Evolutionary conservation across 2,329 filamentous ascomycete genomes (phyloP).

Genomic region (Aquanectria penicillioides): DNA sequence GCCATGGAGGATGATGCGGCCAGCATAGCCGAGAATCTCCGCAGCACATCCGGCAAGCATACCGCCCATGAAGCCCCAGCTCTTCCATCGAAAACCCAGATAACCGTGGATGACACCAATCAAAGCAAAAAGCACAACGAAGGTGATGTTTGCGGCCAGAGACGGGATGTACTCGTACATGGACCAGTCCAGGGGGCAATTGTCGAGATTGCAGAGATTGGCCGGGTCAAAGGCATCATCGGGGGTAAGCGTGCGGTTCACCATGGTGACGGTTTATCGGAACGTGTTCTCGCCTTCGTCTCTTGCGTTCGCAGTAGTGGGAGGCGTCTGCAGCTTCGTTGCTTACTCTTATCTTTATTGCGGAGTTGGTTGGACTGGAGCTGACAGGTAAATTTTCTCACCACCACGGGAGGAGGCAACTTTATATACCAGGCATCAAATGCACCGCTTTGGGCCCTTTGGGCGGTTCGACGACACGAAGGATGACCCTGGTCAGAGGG

Average conservation of each 20-base stretch:
- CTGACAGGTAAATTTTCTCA: too few relatives aligned
- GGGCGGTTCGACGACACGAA: not conserved
- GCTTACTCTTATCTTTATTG: too few relatives aligned
- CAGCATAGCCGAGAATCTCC: slow-evolving; percentile 71
- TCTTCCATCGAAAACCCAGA: slow-evolving; percentile 57
- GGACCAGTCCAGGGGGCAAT: slow-evolving; percentile 57
- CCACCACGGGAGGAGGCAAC: too few relatives aligned
- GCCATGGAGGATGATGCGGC: slow-evolving; percentile 64
- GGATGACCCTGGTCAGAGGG: not conserved
- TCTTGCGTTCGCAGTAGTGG: not conserved
- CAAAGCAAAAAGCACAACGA: slow-evolving; percentile 60
- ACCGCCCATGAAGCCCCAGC: slow-evolving; percentile 58
- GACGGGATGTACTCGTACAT: slow-evolving; percentile 65
- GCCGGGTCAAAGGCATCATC: slow-evolving; percentile 53
- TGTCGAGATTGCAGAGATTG: slow-evolving; percentile 58
- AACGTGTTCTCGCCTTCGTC: not conserved
- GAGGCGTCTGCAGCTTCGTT: not conserved
- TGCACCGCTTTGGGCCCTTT: too few relatives aligned
- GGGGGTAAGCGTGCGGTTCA: slow-evolving; percentile 30
- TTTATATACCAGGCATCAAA: too few relatives aligned
- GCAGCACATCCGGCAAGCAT: slow-evolving; percentile 66
- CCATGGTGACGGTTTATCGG: not conserved
- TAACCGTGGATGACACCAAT: slow-evolving; percentile 51
- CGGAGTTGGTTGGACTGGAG: too few relatives aligned
- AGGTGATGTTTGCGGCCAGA: slow-evolving; percentile 62